These are phyloP conservation scores for Debaryomyces tyrocola DNA, from an alignment of 805 yeast species.

Conservation along the genomic window DNA sequence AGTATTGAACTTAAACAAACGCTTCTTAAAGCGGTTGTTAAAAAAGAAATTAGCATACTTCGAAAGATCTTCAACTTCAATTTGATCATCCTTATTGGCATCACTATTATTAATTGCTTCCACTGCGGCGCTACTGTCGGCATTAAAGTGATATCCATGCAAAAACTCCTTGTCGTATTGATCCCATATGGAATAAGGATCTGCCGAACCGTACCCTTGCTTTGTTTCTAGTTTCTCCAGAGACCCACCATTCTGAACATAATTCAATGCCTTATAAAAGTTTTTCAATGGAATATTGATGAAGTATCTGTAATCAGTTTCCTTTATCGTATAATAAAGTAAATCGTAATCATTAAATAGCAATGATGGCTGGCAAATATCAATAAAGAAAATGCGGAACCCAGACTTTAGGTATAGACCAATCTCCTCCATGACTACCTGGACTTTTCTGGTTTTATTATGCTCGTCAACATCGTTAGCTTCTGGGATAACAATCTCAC, in stretches of 20 bases:
- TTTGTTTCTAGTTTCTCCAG: conserved; percentile 10
- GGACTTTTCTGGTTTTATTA: conserved; percentile 23
- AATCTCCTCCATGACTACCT: conserved; percentile 54
- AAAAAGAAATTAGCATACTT: conserved; percentile 36
- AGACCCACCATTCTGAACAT: conserved; percentile 30
- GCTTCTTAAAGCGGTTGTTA: conserved; percentile 26
- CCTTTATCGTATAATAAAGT: conserved; percentile 41
- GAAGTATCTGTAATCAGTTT: conserved; percentile 40
- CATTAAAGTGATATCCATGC: background rate
- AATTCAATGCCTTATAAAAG: conserved; percentile 46
- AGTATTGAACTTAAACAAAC: conserved; percentile 41
- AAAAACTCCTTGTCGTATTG: conserved; percentile 20
- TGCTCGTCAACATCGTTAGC: conserved; percentile 2
- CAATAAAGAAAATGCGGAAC: conserved; percentile 45
- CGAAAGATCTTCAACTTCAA: conserved; percentile 11
- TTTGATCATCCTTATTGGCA: background rate
- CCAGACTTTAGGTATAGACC: conserved; percentile 56
- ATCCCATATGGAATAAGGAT: conserved; percentile 19
- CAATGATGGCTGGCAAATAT: conserved; percentile 40
- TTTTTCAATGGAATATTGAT: conserved; percentile 48
- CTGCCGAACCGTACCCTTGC: conserved; percentile 24
- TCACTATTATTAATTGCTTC: background rate
- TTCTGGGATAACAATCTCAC: conserved; percentile 42
- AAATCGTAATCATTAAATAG: conserved; percentile 43
- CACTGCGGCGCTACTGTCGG: background rate